A percentile compares a stretch with the other conserved stretches of the same genome.
Conservation (phyloP, 768 basidiomycete species). For the Cystobasidium tubakii region DNA sequence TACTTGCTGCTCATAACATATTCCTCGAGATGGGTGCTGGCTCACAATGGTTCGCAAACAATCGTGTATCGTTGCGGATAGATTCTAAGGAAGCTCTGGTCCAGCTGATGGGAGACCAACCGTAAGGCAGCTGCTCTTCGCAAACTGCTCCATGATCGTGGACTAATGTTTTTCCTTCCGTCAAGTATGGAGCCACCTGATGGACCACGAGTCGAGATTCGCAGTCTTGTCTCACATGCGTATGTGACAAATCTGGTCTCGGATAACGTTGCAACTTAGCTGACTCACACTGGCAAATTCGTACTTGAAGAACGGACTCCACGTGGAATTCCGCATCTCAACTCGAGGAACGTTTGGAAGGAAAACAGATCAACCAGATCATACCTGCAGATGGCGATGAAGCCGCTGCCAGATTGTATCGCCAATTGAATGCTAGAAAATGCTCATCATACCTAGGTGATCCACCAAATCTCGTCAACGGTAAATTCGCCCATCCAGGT, state of each 20-base stretch:
- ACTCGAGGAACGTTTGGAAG: slow-evolving; percentile 21
- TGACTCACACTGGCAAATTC: background rate
- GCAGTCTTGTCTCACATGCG: slow-evolving; percentile 31
- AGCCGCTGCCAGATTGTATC: slow-evolving; percentile 16
- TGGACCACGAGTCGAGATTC: slow-evolving; percentile 30
- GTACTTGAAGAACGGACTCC: slow-evolving; percentile 24
- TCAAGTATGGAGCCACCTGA: slow-evolving; percentile 20
- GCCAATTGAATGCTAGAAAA: slow-evolving; percentile 32
- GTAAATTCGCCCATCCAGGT: background rate
- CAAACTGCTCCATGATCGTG: no score
- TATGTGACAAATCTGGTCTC: background rate
- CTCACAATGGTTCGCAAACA: slow-evolving; percentile 36
- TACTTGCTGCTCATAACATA: slow-evolving; percentile 48
- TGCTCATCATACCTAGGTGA: slow-evolving; percentile 33
- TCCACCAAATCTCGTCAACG: slow-evolving; percentile 31
- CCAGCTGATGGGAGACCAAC: slow-evolving; percentile 6
- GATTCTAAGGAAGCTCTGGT: slow-evolving; percentile 28
- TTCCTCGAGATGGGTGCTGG: slow-evolving; percentile 47
- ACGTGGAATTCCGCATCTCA: slow-evolving; percentile 28
- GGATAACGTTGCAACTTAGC: no score
- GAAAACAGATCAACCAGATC: slow-evolving; percentile 20
- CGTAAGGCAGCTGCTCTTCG: slow-evolving; percentile 3
- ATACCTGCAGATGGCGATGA: slow-evolving; percentile 8
- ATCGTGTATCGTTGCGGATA: slow-evolving; percentile 30
- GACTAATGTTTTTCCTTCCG: background rate